Evolutionary conservation across 495 filamentous ascomycete species (phyloP).

Genomic region (Terfezia boudieri): DNA sequence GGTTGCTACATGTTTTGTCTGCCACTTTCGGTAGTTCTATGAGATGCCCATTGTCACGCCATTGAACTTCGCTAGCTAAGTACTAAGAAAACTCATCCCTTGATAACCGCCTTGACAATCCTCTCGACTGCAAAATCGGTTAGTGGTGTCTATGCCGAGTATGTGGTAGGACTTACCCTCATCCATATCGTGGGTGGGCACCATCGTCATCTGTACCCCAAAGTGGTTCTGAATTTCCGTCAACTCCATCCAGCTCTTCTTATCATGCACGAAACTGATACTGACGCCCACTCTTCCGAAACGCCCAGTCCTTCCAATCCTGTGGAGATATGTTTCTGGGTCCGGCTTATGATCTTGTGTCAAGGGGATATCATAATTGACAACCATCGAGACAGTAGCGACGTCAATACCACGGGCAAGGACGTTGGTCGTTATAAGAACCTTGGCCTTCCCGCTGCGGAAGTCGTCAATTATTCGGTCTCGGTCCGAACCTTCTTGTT

Average conservation of each 20-base stretch:
- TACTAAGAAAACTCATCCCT: not conserved
- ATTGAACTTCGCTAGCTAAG: no score
- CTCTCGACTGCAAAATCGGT: not conserved
- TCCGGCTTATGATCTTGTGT: conserved; percentile 40
- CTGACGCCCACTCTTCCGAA: conserved; percentile 95
- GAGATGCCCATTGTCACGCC: no score
- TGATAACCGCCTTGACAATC: not conserved
- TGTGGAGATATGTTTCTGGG: conserved; percentile 86
- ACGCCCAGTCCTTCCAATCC: conserved; percentile 89
- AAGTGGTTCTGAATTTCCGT: conserved; percentile 56
- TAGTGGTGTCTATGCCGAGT: not conserved
- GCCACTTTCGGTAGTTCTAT: no score
- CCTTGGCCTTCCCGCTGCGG: conserved; percentile 66
- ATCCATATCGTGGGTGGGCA: conserved; percentile 28
- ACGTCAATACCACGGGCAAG: conserved; percentile 94
- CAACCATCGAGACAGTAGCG: conserved; percentile 83
- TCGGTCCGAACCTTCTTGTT: conserved; percentile 58
- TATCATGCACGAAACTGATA: conserved; percentile 73
- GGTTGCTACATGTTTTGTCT: no score
- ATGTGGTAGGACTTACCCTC: conserved; percentile 5
- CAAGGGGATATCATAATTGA: conserved; percentile 74
- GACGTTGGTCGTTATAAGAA: conserved; percentile 97
- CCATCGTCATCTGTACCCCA: conserved; percentile 30
- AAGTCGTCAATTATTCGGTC: conserved; percentile 75
- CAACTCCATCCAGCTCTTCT: conserved; percentile 50